Base-by-base conservation (phyloP, 2,329 filamentous ascomycete species). In the Ceratocystiopsis minuta region DNA sequence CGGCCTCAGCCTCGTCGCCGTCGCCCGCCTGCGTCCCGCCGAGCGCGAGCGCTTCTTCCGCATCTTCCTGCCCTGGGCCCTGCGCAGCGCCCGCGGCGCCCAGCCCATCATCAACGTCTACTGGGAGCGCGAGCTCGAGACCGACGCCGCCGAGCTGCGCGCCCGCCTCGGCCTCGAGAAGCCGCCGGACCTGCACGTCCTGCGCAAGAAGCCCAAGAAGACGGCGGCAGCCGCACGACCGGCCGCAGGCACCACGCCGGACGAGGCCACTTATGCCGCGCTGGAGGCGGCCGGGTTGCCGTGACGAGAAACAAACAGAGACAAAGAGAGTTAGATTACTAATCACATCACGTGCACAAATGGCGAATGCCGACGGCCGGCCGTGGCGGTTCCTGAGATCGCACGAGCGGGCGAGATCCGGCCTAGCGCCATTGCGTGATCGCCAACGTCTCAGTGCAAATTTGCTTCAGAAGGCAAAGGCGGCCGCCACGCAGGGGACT, bases 41-140 rank as follows among this genome's bases (percentile, higher is more conserved):
- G 88, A 95, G 62, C 73, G 88, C 54, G 64, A 68, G 45, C 65
- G 78, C 43, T 90, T 96, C 54, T 80, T 71, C 54, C 60, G 62
- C 6, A 76, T 75, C 1, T 93, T 95, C 59, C 63, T 88, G 41
- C 90, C 90, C 1, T 98, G 90, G 90, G 90, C 90, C 33, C 60
- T 95, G 37, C 65, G 73, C 42, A 96, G 93, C 57, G 90, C 90
- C 14, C 58, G 85, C 49, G 63, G 71, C 43, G 71, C 76, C 38
- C 75, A 80, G 53, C 83, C 93, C 54, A 66, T 96, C 32, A 87
- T 98, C 50, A 95, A 95, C 58, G 78, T 98, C 2, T 98, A 94
- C 56, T 98, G 90, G 90, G 90, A 98, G 61, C 85, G 96, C 65
- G 73, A 88, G 62, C 61, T 98, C 50, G 79, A 87, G 62, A 82